Percentiles rank a stretch among this genome's conserved stretches.
Evolutionary conservation across 768 basidiomycete genomes (phyloP).

Genomic region (Leucogyrophana mollusca): DNA sequence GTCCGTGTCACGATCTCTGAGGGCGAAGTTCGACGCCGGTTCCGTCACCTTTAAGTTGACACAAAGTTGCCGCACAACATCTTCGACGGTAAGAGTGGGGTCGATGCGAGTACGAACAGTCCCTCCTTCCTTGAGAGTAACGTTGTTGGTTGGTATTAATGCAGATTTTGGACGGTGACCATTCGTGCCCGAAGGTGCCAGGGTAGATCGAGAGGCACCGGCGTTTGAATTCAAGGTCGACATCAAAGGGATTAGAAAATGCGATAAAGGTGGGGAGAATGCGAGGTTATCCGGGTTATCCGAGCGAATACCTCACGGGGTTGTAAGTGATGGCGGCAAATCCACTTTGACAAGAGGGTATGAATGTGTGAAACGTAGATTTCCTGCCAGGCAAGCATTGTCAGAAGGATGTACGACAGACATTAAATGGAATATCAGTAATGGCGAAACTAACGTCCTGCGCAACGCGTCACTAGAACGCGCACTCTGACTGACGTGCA

Average conservation of each 20-base stretch:
- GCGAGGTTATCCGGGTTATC: constrained; percentile 14
- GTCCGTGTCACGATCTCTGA: constrained; percentile 75
- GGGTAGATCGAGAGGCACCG: constrained; percentile 26
- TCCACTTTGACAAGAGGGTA: too few species aligned
- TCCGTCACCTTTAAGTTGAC: constrained; percentile 78
- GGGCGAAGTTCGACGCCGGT: constrained; percentile 66
- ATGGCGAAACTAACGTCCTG: constrained; percentile 42
- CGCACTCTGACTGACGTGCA: constrained; percentile 63
- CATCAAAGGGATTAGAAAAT: constrained; percentile 25
- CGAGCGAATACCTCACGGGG: too few species aligned
- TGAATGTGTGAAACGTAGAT: too few species aligned
- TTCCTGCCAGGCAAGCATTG: too few species aligned
- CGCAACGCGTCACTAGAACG: constrained; percentile 21
- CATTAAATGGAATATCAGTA: constrained; percentile 33
- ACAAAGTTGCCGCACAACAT: constrained; percentile 83
- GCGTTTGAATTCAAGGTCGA: constrained; percentile 30
- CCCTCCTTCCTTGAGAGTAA: constrained; percentile 71
- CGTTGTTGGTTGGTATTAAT: constrained; percentile 81
- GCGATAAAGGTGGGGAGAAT: constrained; percentile 24
- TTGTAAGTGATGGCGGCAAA: too few species aligned
- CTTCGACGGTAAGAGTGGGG: constrained; percentile 77
- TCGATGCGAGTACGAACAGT: constrained; percentile 85
- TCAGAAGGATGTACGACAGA: constrained; percentile 1
- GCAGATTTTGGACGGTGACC: constrained; percentile 41
- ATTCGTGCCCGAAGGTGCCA: constrained; percentile 25